Evolutionary conservation across 805 yeast genomes (phyloP).

Genomic region (Teunomyces panamensis): DNA sequence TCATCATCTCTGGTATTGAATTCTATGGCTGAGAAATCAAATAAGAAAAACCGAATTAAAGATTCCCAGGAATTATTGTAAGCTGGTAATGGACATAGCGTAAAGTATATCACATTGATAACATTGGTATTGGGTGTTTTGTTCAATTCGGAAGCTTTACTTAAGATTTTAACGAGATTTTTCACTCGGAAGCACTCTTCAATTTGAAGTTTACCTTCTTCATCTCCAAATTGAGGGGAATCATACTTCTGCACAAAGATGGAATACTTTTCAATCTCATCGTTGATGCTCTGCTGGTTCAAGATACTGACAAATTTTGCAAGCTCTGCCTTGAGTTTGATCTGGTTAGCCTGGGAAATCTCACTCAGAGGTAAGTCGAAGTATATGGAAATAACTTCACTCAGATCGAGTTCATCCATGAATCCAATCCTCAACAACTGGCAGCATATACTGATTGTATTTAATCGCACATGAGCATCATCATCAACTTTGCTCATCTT

Average conservation of each 20-base stretch:
- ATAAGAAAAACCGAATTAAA: constrained; percentile 38
- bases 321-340: constrained; percentile 42
- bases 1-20: constrained; percentile 14
- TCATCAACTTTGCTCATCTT: constrained; percentile 49
- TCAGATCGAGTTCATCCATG: constrained; percentile 54
- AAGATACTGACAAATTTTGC: constrained; percentile 52
- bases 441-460: constrained; percentile 49
- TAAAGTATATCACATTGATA: constrained; percentile 24
- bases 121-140: constrained; percentile 7
- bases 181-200: constrained; percentile 20
- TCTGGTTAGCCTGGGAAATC: constrained; percentile 14
- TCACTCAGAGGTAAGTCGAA: constrained; percentile 34
- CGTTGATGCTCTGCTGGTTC: constrained; percentile 38
- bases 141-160: neutral
- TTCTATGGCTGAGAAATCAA: constrained; percentile 41
- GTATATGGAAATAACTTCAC: constrained; percentile 15
- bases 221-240: constrained; percentile 22
- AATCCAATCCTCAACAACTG: constrained; percentile 61
- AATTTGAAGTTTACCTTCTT: constrained; percentile 16
- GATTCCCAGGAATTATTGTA: constrained; percentile 37
- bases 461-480: constrained; percentile 52
- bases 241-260: constrained; percentile 27
- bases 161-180: constrained; percentile 11
- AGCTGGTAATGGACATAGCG: constrained; percentile 25
- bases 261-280: constrained; percentile 33